phyloP scores from a whole-genome alignment of 257 asterid genomes.

The Jacaranda mimosifolia region DNA sequence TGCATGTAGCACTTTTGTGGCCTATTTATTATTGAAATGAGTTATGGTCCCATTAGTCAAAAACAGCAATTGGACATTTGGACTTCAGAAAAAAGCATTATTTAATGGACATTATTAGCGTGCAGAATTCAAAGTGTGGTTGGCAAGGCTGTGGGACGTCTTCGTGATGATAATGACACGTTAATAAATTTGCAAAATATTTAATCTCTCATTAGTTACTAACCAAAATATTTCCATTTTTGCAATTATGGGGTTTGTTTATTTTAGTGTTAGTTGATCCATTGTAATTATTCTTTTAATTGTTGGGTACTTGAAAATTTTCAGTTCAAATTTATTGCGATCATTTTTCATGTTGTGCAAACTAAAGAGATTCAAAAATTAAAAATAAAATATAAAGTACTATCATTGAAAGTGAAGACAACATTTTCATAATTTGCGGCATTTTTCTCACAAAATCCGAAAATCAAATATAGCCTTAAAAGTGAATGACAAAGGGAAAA shows the following conservation, averaged over 20 bases:
- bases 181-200: neutral
- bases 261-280: no score
- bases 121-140: slow-evolving; percentile 6
- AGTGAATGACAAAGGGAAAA: no score
- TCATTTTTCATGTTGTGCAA: no score
- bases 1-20: slow-evolving; percentile 6
- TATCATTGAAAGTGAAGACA: no score
- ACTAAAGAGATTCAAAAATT: no score
- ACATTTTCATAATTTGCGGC: no score
- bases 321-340: no score
- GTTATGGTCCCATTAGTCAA: neutral
- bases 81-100: neutral
- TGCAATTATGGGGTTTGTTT: neutral
- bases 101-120: neutral
- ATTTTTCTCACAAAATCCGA: no score
- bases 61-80: neutral
- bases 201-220: neutral
- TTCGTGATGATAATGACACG: neutral
- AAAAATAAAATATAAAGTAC: no score
- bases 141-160: slow-evolving; percentile 2
- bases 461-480: no score
- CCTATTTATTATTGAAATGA: neutral
- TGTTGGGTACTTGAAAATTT: no score
- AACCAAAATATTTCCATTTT: no score
- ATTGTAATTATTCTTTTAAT: neutral